Percentiles rank a stretch among this genome's conserved stretches.
Evolutionary conservation across 148 eudicot genomes (phyloP).

Genomic region (Arctostaphylos glauca): DNA sequence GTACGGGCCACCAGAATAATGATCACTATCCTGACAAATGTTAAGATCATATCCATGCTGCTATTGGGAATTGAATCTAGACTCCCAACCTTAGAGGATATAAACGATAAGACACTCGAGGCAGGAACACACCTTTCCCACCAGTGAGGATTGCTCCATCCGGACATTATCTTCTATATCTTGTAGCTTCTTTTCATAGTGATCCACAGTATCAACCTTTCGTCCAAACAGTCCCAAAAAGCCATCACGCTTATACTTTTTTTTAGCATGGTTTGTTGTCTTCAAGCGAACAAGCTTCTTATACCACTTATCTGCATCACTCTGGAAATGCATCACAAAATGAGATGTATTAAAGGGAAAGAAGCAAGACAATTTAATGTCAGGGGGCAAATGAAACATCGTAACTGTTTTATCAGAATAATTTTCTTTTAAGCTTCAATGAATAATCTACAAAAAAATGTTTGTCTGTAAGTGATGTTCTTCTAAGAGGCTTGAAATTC

Average conservation of each 20-base stretch:
- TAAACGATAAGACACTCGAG: neutral
- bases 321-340: slow-evolving; percentile 29
- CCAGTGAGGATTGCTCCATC: slow-evolving; percentile 50
- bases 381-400: neutral
- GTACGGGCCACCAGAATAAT: neutral
- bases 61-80: neutral
- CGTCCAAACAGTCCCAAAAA: slow-evolving; percentile 45
- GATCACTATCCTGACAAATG: neutral
- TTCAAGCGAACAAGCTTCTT: slow-evolving; percentile 52
- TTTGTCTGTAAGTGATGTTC: neutral
- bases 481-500: neutral
- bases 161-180: slow-evolving; percentile 57
- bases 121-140: slow-evolving; percentile 47
- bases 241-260: slow-evolving; percentile 34
- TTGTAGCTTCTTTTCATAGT: slow-evolving; percentile 67
- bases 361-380: neutral
- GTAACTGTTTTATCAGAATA: neutral
- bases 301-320: slow-evolving; percentile 57
- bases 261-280: slow-evolving; percentile 38
- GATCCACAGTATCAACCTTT: slow-evolving; percentile 47
- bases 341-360: neutral
- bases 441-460: neutral
- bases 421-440: neutral
- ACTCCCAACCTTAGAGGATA: neutral
- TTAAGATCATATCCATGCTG: neutral